Conservation (phyloP, 345 rosid genomes). For the Barbarea vulgaris region DNA sequence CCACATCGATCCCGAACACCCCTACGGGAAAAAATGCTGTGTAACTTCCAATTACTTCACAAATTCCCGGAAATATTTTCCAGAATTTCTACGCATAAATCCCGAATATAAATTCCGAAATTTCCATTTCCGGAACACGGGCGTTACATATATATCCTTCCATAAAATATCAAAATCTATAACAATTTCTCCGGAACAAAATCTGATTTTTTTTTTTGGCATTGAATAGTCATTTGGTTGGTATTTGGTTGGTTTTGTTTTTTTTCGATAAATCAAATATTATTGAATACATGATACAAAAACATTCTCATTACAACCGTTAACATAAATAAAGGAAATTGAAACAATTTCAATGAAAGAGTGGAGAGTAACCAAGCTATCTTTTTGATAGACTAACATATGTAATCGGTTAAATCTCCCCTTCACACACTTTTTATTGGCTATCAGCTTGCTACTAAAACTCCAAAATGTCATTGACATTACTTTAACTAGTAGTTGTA, state of each 20-base stretch:
- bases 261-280: too few species aligned
- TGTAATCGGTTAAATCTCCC: neutral
- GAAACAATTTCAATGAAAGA: neutral
- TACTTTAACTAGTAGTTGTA: too few species aligned
- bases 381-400: neutral
- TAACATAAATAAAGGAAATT: neutral
- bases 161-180: conserved; percentile 33
- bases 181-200: neutral
- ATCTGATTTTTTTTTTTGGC: neutral
- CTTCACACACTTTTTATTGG: neutral
- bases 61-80: too few species aligned
- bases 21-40: too few species aligned
- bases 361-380: neutral
- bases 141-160: conserved; percentile 49
- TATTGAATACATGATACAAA: neutral
- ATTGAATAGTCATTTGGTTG: neutral
- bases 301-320: neutral
- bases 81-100: too few species aligned
- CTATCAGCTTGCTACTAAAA: too few species aligned
- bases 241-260: too few species aligned
- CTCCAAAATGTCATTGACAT: too few species aligned
- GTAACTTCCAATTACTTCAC: too few species aligned
- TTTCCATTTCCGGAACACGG: too few species aligned
- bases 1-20: too few species aligned
- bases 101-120: too few species aligned